Evolutionary conservation across 2,329 filamentous ascomycete genomes (phyloP).

Genomic region (Apiospora rasikravindrae): DNA sequence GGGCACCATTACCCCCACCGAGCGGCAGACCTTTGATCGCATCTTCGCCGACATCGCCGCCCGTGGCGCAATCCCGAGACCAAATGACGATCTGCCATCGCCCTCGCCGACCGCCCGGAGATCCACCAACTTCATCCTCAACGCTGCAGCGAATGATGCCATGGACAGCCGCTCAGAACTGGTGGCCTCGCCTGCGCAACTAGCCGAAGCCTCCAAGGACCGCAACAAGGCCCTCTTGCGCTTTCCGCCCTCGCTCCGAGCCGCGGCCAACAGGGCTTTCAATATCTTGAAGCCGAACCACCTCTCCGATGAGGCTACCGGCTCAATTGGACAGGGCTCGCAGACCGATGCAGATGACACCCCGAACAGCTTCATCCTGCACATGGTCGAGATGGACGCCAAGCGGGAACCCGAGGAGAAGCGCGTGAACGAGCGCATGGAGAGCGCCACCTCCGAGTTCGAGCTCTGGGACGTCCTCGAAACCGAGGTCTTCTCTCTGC

Average conservation of each 20-base stretch:
- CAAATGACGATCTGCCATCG: conserved; percentile 23
- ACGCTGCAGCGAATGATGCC: conserved; percentile 34
- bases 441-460: conserved; percentile 61
- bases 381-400: conserved; percentile 43
- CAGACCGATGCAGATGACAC: conserved; percentile 29
- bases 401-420: conserved; percentile 52
- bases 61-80: conserved; percentile 34
- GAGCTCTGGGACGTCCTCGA: conserved; percentile 73
- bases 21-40: conserved; percentile 54
- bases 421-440: conserved; percentile 61
- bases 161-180: conserved; percentile 28
- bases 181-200: conserved; percentile 26
- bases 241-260: conserved; percentile 47
- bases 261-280: conserved; percentile 46
- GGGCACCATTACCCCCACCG: conserved; percentile 61
- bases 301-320: not conserved
- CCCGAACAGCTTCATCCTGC: conserved; percentile 29
- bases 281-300: conserved; percentile 35
- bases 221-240: conserved; percentile 43
- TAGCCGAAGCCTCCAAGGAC: conserved; percentile 34
- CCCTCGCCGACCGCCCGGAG: conserved; percentile 23
- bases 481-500: conserved; percentile 67
- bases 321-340: not conserved
- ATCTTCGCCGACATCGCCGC: conserved; percentile 65
- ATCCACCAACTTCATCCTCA: conserved; percentile 37